A percentile compares a stretch with the other conserved stretches of the same genome.
Evolutionary conservation across 75 land plant genomes (phyloP).

Genomic region (Pinus tabuliformis): DNA sequence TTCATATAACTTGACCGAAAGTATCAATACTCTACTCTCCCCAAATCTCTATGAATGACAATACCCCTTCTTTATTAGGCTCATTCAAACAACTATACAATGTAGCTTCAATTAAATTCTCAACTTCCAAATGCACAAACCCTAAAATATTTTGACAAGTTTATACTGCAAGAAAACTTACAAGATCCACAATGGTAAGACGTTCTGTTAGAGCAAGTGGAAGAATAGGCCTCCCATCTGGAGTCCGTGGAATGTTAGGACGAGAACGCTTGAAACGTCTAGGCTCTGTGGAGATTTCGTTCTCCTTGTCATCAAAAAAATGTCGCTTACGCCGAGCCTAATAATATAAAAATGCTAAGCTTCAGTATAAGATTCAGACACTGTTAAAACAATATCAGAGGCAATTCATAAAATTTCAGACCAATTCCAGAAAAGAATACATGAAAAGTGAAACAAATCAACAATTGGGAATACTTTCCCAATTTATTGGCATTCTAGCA

Average conservation of each 20-base stretch:
- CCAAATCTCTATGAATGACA: neutral
- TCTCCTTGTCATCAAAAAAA: slow-evolving; percentile 23
- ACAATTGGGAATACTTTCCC: neutral
- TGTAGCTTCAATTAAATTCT: neutral
- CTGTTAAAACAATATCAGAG: neutral
- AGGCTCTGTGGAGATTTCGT: slow-evolving; percentile 15
- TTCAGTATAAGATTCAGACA: neutral
- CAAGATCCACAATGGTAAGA: slow-evolving; percentile 24
- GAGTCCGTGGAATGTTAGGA: slow-evolving; percentile 22
- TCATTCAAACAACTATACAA: neutral
- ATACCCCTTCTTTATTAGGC: neutral
- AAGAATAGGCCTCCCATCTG: slow-evolving; percentile 28
- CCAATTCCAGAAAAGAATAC: neutral
- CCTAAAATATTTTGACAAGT: neutral
- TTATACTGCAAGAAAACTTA: slow-evolving; percentile 14
- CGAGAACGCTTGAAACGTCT: slow-evolving; percentile 30
- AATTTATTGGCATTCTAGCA: neutral
- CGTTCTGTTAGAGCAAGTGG: slow-evolving; percentile 28
- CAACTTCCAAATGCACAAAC: neutral
- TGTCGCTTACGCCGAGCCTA: slow-evolving; percentile 25
- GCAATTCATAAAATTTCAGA: neutral
- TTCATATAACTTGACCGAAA: neutral
- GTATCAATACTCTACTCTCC: neutral
- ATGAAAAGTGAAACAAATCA: neutral
- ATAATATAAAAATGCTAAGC: slow-evolving; percentile 3